Evolutionary conservation across 768 basidiomycete species (phyloP), one percentile per base, ranked within the genome.

Genomic region (Leucocoprinus sp.): DNA sequence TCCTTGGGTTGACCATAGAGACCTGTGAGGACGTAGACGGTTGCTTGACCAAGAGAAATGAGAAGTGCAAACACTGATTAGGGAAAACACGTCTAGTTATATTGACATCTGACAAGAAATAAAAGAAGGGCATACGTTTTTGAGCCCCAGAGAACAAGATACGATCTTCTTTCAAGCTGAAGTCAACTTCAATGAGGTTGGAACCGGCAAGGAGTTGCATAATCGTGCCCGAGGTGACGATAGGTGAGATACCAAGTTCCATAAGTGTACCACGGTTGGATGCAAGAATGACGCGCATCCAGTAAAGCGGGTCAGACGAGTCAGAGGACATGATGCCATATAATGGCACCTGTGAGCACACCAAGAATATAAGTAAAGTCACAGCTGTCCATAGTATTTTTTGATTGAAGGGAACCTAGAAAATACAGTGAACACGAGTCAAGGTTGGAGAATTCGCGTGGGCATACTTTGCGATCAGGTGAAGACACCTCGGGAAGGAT

Each of bases 321-420:
- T 99, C 95, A 49, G 93, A 96, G 22, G 92, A 96, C 84, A 97
- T 95, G 80, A 99, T 98, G 52, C 96, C 96, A 66, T 98, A 99
- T 37, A 99, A 76, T 5, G 96, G 96, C 24, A 98, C 95, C 70
- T 98, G 96, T 21, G 93, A 97, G 76, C 95, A 98, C 52, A 98
- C 95, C 60, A 99, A 69, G 87, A 97, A 98, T 66, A 99, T 97
- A 67, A 97, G 84, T 59, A 99, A 91, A 2, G 95, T 98, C 23
- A 98, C 92, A 46, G 95, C 92, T 6, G 95, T 99, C 95, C 93
- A 97, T 83, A 93, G 70, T 52, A 95, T 78, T 68, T 96, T 96
- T 80, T 93, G 91, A 72, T 95, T 93, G 78, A 98, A 97, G 22
- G 92, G 90, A 45, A 97, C 90, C 92, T 96, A 48, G 3, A 39